phyloP scores from a whole-genome alignment of 306 rosid genomes.

The Cucurbita maxima region DNA sequence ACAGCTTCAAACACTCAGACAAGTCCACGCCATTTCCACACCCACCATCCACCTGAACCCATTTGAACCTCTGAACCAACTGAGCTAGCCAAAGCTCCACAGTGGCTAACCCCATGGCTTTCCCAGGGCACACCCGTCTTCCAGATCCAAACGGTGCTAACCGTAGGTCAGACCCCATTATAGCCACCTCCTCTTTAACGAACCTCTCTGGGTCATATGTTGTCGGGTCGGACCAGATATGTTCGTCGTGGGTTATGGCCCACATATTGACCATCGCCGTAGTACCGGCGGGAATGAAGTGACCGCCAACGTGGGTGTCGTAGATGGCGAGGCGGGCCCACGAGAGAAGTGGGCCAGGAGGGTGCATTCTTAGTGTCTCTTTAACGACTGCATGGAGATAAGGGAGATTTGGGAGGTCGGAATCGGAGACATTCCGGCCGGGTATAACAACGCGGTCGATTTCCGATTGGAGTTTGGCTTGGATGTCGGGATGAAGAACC shows the following conservation, averaged over 20 bases:
- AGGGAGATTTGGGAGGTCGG: constrained; percentile 37
- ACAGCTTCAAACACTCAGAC: constrained; percentile 49
- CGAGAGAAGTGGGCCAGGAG: constrained; percentile 70
- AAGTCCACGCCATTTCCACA: constrained; percentile 23
- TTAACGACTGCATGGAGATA: constrained; percentile 58
- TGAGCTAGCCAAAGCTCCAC: constrained; percentile 67
- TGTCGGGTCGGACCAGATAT: constrained; percentile 32
- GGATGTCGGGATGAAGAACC: constrained; percentile 68
- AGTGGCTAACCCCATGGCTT: constrained; percentile 63
- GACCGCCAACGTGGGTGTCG: constrained; percentile 33
- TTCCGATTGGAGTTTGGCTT: constrained; percentile 42
- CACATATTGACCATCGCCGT: constrained; percentile 84
- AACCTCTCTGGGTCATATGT: constrained; percentile 49
- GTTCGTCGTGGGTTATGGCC: constrained; percentile 47
- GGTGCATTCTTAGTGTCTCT: constrained; percentile 56
- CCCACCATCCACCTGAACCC: constrained; percentile 8
- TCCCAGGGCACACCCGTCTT: constrained; percentile 69
- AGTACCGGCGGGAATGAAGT: constrained; percentile 46
- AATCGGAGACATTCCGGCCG: constrained; percentile 14
- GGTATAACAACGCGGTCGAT: constrained; percentile 13
- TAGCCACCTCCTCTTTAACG: constrained; percentile 11
- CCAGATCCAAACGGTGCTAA: constrained; percentile 75
- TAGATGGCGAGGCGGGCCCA: constrained; percentile 71
- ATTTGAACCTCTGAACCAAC: constrained; percentile 40
- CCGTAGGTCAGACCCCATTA: constrained; percentile 58